Conservation (phyloP, 148 eudicot genomes). For the Chenopodium album region DNA sequence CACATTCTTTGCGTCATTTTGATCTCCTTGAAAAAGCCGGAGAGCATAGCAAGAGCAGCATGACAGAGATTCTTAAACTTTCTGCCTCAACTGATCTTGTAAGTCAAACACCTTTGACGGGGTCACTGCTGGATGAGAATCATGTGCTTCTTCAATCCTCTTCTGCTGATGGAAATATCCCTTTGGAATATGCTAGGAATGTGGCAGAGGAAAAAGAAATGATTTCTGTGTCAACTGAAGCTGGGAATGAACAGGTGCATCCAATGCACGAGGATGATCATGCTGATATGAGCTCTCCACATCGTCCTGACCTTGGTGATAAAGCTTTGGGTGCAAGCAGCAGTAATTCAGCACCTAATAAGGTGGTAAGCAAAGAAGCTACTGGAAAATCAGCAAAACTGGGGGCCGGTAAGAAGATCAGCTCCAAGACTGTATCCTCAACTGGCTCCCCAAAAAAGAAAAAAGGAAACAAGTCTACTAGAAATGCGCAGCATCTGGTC, state of each 20-base stretch:
- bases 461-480: constrained; percentile 47
- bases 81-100: constrained; percentile 22
- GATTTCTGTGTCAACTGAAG: constrained; percentile 22
- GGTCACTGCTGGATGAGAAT: constrained; percentile 30
- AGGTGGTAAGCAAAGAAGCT: constrained; percentile 21
- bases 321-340: constrained; percentile 25
- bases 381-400: constrained; percentile 34
- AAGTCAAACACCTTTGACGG: constrained; percentile 16
- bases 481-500: constrained; percentile 47
- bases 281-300: constrained; percentile 33
- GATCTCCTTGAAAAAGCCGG: constrained; percentile 5
- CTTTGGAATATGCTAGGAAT: constrained; percentile 17
- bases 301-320: constrained; percentile 22
- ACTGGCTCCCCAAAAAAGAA: constrained; percentile 40
- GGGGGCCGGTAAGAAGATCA: constrained; percentile 44
- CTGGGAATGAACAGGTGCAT: constrained; percentile 24
- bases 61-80: constrained; percentile 10
- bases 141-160: constrained; percentile 25
- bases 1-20: constrained; percentile 12
- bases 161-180: constrained; percentile 23
- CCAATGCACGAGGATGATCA: constrained; percentile 31
- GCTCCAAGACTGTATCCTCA: constrained; percentile 37
- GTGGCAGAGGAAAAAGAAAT: constrained; percentile 24
- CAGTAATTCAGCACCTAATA: constrained; percentile 23
- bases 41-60: constrained; percentile 26